These are phyloP conservation scores for Pseudoperonospora humuli DNA, from an alignment of 352 stramenopile genomes.

Conservation along the genomic window DNA sequence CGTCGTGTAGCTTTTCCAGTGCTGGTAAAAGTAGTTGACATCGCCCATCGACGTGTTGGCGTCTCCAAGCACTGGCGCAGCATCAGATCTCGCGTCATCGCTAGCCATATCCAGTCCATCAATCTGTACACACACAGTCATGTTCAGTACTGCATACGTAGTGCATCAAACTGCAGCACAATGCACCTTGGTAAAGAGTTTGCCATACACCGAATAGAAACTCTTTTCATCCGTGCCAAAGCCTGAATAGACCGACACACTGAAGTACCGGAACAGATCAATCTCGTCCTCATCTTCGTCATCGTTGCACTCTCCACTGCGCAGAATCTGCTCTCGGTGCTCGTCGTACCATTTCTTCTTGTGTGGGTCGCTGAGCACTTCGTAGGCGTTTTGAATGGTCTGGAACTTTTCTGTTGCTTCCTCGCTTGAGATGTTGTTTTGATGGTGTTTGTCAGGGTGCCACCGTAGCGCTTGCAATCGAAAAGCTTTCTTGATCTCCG, in stretches of 20 bases:
- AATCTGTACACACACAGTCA: constrained; percentile 32
- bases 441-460: constrained; percentile 84
- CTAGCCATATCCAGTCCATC: constrained; percentile 46
- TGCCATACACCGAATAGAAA: constrained; percentile 73
- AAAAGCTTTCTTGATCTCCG: constrained; percentile 76
- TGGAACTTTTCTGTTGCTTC: constrained; percentile 79
- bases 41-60: constrained; percentile 34
- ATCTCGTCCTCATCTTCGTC: constrained; percentile 37
- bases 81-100: constrained; percentile 1
- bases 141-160: not conserved
- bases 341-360: constrained; percentile 88
- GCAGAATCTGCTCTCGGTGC: constrained; percentile 80
- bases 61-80: constrained; percentile 46
- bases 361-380: constrained; percentile 78
- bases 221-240: constrained; percentile 66
- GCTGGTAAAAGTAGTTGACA: constrained; percentile 65
- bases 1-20: constrained; percentile 72
- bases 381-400: constrained; percentile 81
- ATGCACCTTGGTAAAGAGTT: constrained; percentile 59
- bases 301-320: constrained; percentile 42
- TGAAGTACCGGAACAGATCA: constrained; percentile 79
- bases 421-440: constrained; percentile 57
- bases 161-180: constrained; percentile 1
- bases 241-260: constrained; percentile 60
- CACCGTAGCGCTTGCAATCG: constrained; percentile 64